These are phyloP conservation scores for Epichloe elymi DNA, from an alignment of 2,329 filamentous ascomycete species.

Conservation along the genomic window DNA sequence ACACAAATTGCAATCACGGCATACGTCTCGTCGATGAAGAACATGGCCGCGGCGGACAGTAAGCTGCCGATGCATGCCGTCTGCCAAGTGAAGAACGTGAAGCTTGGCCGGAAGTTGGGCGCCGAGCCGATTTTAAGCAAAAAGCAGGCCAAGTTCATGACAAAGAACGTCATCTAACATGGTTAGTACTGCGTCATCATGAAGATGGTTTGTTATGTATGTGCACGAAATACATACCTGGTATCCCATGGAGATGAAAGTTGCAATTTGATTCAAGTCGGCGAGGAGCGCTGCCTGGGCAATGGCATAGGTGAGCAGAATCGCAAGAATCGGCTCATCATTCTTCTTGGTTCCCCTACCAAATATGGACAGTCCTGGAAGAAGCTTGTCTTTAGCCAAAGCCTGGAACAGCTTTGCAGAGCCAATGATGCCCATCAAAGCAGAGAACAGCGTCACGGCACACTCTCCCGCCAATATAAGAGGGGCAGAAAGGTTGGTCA, in stretches of 20 bases:
- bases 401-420: constrained; percentile 77
- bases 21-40: constrained; percentile 76
- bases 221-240: constrained; percentile 32
- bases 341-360: constrained; percentile 56
- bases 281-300: constrained; percentile 71
- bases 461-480: constrained; percentile 72
- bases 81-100: constrained; percentile 81
- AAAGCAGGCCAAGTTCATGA: constrained; percentile 80
- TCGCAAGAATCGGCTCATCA: constrained; percentile 66
- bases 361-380: constrained; percentile 65
- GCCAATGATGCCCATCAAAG: constrained; percentile 76
- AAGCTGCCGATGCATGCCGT: constrained; percentile 64
- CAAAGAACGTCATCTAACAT: constrained; percentile 67
- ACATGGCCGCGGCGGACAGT: constrained; percentile 72
- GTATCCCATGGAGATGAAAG: constrained; percentile 82
- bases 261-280: constrained; percentile 78
- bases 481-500: constrained; percentile 65
- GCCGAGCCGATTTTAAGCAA: constrained; percentile 76
- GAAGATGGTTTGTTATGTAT: too few species aligned
- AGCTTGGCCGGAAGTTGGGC: constrained; percentile 78
- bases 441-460: constrained; percentile 71
- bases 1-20: constrained; percentile 63
- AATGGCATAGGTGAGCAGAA: constrained; percentile 61
- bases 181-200: neutral
- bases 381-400: constrained; percentile 62